Evolutionary conservation across 352 stramenopile genomes (phyloP).

Genomic region (Globisporangium irregulare): DNA sequence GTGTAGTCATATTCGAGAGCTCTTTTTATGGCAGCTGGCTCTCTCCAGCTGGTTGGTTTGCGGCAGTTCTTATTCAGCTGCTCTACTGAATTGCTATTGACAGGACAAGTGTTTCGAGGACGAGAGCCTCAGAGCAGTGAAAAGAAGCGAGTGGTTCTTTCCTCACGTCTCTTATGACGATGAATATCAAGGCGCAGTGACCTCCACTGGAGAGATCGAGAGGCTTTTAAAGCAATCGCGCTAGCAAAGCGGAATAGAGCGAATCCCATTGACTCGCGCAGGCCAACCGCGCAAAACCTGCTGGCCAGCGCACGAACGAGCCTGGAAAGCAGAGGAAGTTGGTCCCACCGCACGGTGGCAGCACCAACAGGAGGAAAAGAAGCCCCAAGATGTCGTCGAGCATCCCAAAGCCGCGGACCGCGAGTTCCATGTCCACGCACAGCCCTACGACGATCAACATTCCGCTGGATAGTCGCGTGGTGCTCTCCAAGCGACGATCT

Average conservation of each 20-base stretch:
- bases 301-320: background rate
- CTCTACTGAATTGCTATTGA: background rate
- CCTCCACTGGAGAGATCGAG: background rate
- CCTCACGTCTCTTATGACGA: conserved; percentile 2
- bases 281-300: background rate
- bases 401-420: conserved; percentile 16
- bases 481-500: conserved; percentile 50
- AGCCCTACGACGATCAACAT: conserved; percentile 34
- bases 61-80: conserved; percentile 3
- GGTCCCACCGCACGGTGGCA: background rate
- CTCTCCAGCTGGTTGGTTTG: background rate
- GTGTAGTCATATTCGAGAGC: background rate
- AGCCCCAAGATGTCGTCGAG: conserved; percentile 13
- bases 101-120: conserved; percentile 2
- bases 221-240: background rate
- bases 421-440: conserved; percentile 11
- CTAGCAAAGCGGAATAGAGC: background rate
- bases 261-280: background rate
- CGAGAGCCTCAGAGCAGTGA: background rate
- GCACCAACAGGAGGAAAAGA: background rate
- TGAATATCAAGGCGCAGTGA: background rate
- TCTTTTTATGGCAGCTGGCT: background rate
- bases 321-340: background rate
- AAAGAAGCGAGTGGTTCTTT: background rate
- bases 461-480: conserved; percentile 50